These are phyloP conservation scores for Penicillium sp. DNA, from an alignment of 2,329 filamentous ascomycete species.

Conservation along the genomic window DNA sequence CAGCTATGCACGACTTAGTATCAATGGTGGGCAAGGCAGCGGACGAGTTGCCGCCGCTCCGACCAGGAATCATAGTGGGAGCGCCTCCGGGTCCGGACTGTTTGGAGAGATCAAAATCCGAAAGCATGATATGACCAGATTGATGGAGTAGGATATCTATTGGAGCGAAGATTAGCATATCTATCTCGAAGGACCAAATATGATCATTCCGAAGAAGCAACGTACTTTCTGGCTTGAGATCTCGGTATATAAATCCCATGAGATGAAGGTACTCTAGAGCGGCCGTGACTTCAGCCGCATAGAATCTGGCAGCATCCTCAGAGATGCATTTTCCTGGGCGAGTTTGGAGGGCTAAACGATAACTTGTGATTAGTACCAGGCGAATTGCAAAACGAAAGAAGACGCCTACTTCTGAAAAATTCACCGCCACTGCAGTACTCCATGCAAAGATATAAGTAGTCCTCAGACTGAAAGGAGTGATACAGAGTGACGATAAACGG, in stretches of 20 bases:
- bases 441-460: constrained; percentile 99
- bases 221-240: constrained; percentile 95
- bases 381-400: constrained; percentile 6
- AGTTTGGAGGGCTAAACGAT: constrained; percentile 76
- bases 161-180: constrained; percentile 41
- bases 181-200: too few species aligned
- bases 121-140: constrained; percentile 99
- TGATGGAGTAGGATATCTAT: constrained; percentile 95
- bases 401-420: constrained; percentile 74
- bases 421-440: constrained; percentile 99
- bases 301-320: constrained; percentile 95
- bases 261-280: constrained; percentile 95
- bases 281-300: constrained; percentile 95
- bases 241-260: constrained; percentile 99
- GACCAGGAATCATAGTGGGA: constrained; percentile 95
- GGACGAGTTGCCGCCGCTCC: constrained; percentile 77
- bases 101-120: constrained; percentile 97
- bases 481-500: constrained; percentile 98
- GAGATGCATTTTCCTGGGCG: constrained; percentile 96
- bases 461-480: constrained; percentile 98
- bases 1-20: constrained; percentile 96
- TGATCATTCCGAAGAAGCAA: constrained; percentile 26
- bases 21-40: constrained; percentile 94
- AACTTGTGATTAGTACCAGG: neutral
- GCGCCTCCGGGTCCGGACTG: constrained; percentile 95